A percentile compares a stretch with the other conserved stretches of the same genome.
Conservation (phyloP, 148 eudicot species). For the Chenopodium album region DNA sequence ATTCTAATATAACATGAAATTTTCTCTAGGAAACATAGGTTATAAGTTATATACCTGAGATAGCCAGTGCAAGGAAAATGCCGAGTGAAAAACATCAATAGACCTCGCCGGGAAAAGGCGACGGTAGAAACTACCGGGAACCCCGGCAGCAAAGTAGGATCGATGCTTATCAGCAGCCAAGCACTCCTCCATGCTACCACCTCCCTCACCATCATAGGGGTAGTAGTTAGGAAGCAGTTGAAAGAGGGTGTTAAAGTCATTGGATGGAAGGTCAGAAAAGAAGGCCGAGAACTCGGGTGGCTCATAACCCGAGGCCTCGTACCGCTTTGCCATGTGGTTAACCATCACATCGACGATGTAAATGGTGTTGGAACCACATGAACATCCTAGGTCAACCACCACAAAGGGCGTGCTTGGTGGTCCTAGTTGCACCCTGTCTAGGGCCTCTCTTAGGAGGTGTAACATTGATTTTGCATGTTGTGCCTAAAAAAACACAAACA, state of each 20-base stretch:
- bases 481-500: constrained; percentile 42
- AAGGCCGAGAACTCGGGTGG: constrained; percentile 87
- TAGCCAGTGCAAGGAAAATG: constrained; percentile 92
- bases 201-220: constrained; percentile 25
- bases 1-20: neutral
- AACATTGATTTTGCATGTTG: constrained; percentile 87
- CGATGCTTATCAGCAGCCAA: constrained; percentile 65
- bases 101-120: constrained; percentile 76
- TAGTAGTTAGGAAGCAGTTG: constrained; percentile 67
- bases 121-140: constrained; percentile 84
- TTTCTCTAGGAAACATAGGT: neutral
- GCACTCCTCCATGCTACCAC: constrained; percentile 75
- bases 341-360: constrained; percentile 62
- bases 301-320: constrained; percentile 50
- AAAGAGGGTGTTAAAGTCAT: constrained; percentile 95
- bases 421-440: constrained; percentile 53
- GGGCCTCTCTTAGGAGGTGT: constrained; percentile 76
- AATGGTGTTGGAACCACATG: constrained; percentile 78
- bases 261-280: constrained; percentile 87
- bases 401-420: constrained; percentile 47
- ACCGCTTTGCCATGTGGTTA: constrained; percentile 63
- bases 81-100: constrained; percentile 77
- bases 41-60: constrained; percentile 58
- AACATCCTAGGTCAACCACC: constrained; percentile 88
- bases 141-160: constrained; percentile 81